Evolutionary conservation across 2,329 filamentous ascomycete species (phyloP).

Genomic region (Reticulascus tulasneorum): DNA sequence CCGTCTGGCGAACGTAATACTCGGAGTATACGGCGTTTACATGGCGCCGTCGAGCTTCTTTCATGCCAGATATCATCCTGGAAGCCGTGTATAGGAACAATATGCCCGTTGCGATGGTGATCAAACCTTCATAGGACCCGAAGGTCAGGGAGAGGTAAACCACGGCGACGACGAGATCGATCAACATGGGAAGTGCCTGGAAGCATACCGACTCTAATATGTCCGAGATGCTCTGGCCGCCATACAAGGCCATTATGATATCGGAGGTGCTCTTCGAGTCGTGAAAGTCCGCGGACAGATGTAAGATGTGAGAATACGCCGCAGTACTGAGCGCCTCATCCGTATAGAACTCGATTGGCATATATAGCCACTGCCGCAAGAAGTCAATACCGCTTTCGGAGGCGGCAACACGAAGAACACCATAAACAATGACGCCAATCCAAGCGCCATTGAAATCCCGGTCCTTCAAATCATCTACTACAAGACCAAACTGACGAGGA

Average conservation of each 20-base stretch:
- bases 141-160: conserved; percentile 56
- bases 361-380: conserved; percentile 51
- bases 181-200: conserved; percentile 54
- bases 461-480: conserved; percentile 62
- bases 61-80: conserved; percentile 47
- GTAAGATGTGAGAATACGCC: conserved; percentile 57
- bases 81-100: conserved; percentile 53
- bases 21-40: conserved; percentile 52
- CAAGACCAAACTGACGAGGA: conserved; percentile 76
- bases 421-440: conserved; percentile 49
- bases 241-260: conserved; percentile 53
- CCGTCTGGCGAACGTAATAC: conserved; percentile 50
- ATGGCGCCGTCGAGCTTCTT: conserved; percentile 44
- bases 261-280: conserved; percentile 58
- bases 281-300: conserved; percentile 58
- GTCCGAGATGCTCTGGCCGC: conserved; percentile 49
- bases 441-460: conserved; percentile 32
- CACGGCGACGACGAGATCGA: conserved; percentile 57
- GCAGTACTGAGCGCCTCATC: conserved; percentile 49
- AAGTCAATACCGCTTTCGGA: conserved; percentile 54
- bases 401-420: conserved; percentile 44
- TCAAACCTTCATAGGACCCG: conserved; percentile 59
- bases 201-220: conserved; percentile 57
- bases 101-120: conserved; percentile 54
- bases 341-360: conserved; percentile 55